Conservation (phyloP, 768 basidiomycete genomes). For the Serendipita sp. region DNA sequence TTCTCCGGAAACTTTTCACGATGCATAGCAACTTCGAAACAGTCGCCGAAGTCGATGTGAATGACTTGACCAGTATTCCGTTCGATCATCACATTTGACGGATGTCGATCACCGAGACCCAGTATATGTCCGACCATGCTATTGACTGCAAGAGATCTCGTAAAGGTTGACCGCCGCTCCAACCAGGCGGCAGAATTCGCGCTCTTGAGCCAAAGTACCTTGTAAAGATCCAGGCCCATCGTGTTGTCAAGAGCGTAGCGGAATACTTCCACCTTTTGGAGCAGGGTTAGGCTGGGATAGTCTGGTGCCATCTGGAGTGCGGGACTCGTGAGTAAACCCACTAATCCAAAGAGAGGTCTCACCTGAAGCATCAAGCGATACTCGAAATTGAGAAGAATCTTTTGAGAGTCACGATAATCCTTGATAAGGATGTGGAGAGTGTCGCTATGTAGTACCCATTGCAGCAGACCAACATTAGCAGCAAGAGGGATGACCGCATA, state of each 20-base stretch:
- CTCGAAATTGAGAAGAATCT: constrained; percentile 94
- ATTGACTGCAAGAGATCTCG: constrained; percentile 86
- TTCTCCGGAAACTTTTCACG: constrained; percentile 98
- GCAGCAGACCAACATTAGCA: constrained; percentile 84
- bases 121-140: constrained; percentile 99
- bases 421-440: constrained; percentile 92
- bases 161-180: constrained; percentile 89
- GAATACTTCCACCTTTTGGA: constrained; percentile 99
- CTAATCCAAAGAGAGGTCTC: constrained; percentile 13
- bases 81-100: constrained; percentile 85
- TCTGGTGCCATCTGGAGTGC: constrained; percentile 89
- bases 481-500: constrained; percentile 90
- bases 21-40: constrained; percentile 96
- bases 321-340: background rate
- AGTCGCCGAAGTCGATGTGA: constrained; percentile 96
- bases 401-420: constrained; percentile 89
- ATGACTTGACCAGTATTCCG: constrained; percentile 87
- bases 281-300: constrained; percentile 81
- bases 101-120: constrained; percentile 94
- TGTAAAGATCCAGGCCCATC: constrained; percentile 92
- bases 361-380: constrained; percentile 98
- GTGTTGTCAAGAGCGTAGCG: constrained; percentile 98
- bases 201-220: constrained; percentile 93
- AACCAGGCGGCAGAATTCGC: constrained; percentile 95
- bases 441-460: constrained; percentile 93